Base-by-base conservation (phyloP, 139 green algal genomes). In the Chlorella sp. region DNA sequence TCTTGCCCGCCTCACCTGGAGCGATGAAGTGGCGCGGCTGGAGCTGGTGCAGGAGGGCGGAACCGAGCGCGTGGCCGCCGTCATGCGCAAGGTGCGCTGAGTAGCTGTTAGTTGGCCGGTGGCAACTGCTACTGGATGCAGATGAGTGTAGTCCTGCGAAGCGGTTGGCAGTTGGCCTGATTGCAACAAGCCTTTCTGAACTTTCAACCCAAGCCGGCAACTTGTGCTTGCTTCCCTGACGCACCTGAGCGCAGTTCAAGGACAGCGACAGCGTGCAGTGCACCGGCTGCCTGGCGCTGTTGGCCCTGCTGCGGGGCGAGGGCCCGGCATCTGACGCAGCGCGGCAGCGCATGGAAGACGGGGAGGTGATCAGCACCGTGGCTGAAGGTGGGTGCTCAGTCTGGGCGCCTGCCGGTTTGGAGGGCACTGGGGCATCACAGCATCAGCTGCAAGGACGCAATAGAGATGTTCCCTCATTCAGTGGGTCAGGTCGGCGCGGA, bases 261-360 rank as follows among this genome's bases (percentile, higher is more conserved):
- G 72, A 82, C 38, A 74, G 88, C 47, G 91, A 91, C 28, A 85
- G 89, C 30, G 87, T 95, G 68, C 88, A 91, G 44, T 95, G 92
- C 88, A 89, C 91, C 69, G 87, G 82, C 76, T 94, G 91, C 88
- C 87, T 95, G 69, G 91, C 91, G 18, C 71, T 95, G 6, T 91
- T 95, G 91, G 83, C 84, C 21, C 87, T 95, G 0, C 87, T 95
- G 28, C 57, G 92, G 3, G 91, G 90, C 11, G 89, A 91, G 41
- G 89, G 87, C 0, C 82, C 89, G 23, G 85, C 92, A 0, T 93
- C 90, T 39, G 86, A 92, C 65, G 79, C 71, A 51, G 93, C 93
- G 64, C 89, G 94, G 74, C 89, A 88, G 82, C 67, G 88, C 28
- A 69, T 96, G 38, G 78, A 65, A 0, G 78, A 64, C 9, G 18